Evolutionary conservation across 306 rosid genomes (phyloP), one percentile per base, ranked within the genome.

Genomic region (Pyrus communis): DNA sequence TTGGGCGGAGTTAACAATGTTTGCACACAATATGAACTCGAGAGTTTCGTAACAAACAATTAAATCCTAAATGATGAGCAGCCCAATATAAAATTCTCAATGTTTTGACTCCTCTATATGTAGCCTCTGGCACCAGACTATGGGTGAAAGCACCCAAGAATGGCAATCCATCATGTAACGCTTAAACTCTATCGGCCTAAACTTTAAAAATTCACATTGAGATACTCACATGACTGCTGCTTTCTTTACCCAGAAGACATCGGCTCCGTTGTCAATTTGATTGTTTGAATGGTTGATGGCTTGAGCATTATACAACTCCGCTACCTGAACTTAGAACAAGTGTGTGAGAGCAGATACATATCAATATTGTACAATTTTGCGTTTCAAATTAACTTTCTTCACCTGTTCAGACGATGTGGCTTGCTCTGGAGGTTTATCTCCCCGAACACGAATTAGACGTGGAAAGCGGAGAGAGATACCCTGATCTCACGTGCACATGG

Each of bases 401-500:
- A 95, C 99, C 96, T 68, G 84, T 79, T 92, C 97, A 67, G 99
- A 86, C 58, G 97, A 88, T 8, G 97, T 46, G 79, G 99, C 92
- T 80, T 92, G 77, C 69, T 95, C 99, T 11, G 97, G 97, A 72
- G 75, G 74, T 88, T 95, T 95, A 84, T 95, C 99, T 69, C 89
- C 88, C 79, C 97, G 86, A 38, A 92, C 79, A 52, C 96, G 97
- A 79, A 89, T 27, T 42, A 89, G 87, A 25, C 93, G 90, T 18
- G 97, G 97, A 86, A 95, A 95, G 35, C 99, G 86, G 79, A 95
- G 99, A 42, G 99, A 92, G 76, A 95, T 87, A 73, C 97, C 97
- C 97, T 92, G 74, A 12, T 51, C 75, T 64, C 49, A 72, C 67
- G 67, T 30, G 74, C 15, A 75, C 17, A 71, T 30, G 15, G 15